Conservation (phyloP, 495 filamentous ascomycete genomes). For the Talaromyces stipitatus region DNA sequence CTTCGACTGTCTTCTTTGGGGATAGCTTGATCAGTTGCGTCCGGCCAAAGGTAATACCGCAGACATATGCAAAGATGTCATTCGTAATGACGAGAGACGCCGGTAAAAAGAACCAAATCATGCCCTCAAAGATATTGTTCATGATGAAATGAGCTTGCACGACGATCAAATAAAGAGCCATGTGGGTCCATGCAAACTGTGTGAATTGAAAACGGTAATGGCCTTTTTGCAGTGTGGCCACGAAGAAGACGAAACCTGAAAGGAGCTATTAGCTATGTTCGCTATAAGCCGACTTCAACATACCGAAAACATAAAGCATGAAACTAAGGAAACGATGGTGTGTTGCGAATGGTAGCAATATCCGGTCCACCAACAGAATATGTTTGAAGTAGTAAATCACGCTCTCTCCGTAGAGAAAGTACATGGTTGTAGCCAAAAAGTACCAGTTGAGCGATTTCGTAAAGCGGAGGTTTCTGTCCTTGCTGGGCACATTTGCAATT, state of each 20-base stretch:
- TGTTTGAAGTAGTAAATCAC: constrained; percentile 99
- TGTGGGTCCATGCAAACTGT: constrained; percentile 98
- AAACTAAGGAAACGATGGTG: constrained; percentile 99
- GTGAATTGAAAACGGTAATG: constrained; percentile 98
- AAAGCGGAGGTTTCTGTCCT: constrained; percentile 82
- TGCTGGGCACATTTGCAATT: constrained; percentile 88
- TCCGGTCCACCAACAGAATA: constrained; percentile 87
- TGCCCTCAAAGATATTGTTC: constrained; percentile 99
- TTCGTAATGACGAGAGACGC: constrained; percentile 94
- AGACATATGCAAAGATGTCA: constrained; percentile 97
- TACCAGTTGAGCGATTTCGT: constrained; percentile 99
- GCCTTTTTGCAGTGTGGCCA: constrained; percentile 88
- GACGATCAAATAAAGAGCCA: constrained; percentile 96
- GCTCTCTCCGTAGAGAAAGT: constrained; percentile 96
- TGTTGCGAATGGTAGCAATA: constrained; percentile 85
- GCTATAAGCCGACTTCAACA: constrained; percentile 17
- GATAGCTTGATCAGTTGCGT: constrained; percentile 97
- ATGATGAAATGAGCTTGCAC: constrained; percentile 99
- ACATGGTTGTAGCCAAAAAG: constrained; percentile 97
- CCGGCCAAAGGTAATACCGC: constrained; percentile 91
- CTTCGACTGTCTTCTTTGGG: constrained; percentile 99
- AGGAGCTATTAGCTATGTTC: constrained; percentile 8
- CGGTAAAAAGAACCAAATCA: constrained; percentile 99
- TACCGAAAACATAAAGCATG: constrained; percentile 92
- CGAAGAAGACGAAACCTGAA: constrained; percentile 96